Percentiles rank a stretch among this genome's conserved stretches.
Evolutionary conservation across 176 grass and related monocot species (phyloP).

Genomic region (Phoenix dactylifera): DNA sequence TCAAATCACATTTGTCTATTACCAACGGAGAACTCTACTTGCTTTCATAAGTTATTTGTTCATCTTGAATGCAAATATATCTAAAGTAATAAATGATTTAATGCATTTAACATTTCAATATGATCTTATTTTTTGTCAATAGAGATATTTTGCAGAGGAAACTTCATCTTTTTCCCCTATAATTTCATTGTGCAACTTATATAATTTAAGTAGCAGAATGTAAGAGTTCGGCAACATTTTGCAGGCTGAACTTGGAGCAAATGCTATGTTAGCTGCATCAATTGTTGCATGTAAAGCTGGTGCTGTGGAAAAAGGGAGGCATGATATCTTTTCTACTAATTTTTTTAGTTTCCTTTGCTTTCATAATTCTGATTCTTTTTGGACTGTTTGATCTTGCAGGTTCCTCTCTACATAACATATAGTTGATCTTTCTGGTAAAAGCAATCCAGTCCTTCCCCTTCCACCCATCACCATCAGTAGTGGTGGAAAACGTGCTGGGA

Average conservation of each 20-base stretch:
- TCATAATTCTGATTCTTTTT: background rate
- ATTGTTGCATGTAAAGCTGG: slow-evolving; percentile 96
- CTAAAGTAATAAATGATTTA: too few relatives aligned
- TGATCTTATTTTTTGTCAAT: too few relatives aligned
- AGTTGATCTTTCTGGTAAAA: slow-evolving; percentile 90
- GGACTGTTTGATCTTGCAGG: slow-evolving; percentile 28
- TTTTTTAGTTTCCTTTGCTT: slow-evolving; percentile 3
- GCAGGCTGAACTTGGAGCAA: slow-evolving; percentile 71
- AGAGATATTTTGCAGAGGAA: too few relatives aligned
- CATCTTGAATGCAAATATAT: too few relatives aligned
- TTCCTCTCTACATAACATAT: slow-evolving; percentile 91
- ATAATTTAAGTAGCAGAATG: background rate
- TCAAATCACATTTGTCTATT: too few relatives aligned
- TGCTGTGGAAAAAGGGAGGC: slow-evolving; percentile 88
- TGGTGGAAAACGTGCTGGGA: slow-evolving; percentile 86
- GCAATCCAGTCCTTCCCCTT: slow-evolving; percentile 51
- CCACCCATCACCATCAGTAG: slow-evolving; percentile 80
- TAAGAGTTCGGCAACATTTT: slow-evolving; percentile 13
- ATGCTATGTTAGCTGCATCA: slow-evolving; percentile 84
- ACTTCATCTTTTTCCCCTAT: too few relatives aligned
- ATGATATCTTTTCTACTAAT: slow-evolving; percentile 3
- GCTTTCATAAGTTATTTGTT: too few relatives aligned
- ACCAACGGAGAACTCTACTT: too few relatives aligned
- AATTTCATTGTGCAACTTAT: too few relatives aligned
- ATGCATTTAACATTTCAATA: too few relatives aligned